Conservation (phyloP, 148 eudicot genomes). For the Camellia granthamiana region DNA sequence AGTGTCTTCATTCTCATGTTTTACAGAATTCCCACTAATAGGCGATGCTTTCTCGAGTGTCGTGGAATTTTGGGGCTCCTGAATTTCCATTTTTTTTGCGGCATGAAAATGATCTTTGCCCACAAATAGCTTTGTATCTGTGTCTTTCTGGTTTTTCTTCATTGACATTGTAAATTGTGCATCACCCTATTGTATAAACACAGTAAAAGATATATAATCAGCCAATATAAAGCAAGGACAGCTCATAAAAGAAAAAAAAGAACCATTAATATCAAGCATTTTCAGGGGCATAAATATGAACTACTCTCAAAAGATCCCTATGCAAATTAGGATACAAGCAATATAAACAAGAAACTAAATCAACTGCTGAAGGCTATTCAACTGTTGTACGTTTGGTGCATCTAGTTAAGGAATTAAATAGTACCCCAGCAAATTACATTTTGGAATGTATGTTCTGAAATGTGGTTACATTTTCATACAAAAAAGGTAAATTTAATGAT, state of each 20-base stretch:
- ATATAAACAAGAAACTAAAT: no score
- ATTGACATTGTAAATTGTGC: not conserved
- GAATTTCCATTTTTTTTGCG: conserved; percentile 18
- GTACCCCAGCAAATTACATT: no score
- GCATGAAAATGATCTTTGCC: conserved; percentile 24
- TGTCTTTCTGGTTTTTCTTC: conserved; percentile 8
- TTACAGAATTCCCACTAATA: conserved; percentile 11
- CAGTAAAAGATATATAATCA: not conserved
- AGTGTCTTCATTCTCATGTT: conserved; percentile 7
- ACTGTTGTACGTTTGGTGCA: not conserved
- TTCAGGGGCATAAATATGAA: not conserved
- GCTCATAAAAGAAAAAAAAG: not conserved
- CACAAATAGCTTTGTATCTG: conserved; percentile 13
- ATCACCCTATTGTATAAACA: conserved; percentile 13
- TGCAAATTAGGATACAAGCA: not conserved
- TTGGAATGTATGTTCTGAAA: no score
- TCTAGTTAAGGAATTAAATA: not conserved
- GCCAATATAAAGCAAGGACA: not conserved
- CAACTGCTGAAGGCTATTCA: no score
- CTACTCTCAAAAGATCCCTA: not conserved
- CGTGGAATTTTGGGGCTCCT: conserved; percentile 29
- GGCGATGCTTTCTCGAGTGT: conserved; percentile 40
- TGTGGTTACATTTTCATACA: no score
- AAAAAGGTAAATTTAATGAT: no score
- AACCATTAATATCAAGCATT: not conserved